Base-by-base conservation (phyloP, 768 basidiomycete species). In the Trametes cubensis region DNA sequence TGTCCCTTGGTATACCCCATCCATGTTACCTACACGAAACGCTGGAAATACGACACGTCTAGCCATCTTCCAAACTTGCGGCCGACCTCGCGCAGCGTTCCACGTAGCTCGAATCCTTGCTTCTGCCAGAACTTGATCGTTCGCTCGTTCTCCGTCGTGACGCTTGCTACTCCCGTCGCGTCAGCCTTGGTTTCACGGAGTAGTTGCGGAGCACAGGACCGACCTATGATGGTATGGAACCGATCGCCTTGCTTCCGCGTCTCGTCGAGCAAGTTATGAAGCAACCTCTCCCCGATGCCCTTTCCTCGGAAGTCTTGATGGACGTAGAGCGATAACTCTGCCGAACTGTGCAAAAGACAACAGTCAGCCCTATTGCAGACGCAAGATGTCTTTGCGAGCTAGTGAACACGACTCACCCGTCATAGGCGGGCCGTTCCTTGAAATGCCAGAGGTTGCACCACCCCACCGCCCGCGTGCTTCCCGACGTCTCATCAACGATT, bases 11-110 rank as follows among this genome's bases (percentile, higher is more conserved):
- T 56, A 21, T 30, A 18, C 39, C 25, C 39, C 26, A 15, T 20
- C 26, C 28, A 21, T 1, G 11, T 18, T 20, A 13, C 14, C 41
- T 55, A 59, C 39, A 64, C 25, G 25, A 52, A 51, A 3, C 60
- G 10, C 41, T 64, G 58, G 53, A 55, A 49, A 34, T 64, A 59
- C 40, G 58, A 40, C 23, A 64, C 62, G 40, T 64, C 62, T 42
- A 64, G 53, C 53, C 58, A 64, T 53, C 41, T 48, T 17, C 62
- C 62, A 20, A 64, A 64, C 58, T 64, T 64, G 40, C 46, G 39
- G 6, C 62, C 58, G 15, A 64, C 62, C 53, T 62, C 55, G 55
- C 42, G 50, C 13, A 62, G 44, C 47, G 61, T 62, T 25, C 61
- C 61, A 18, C 30, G 26, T 15, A 55, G 20, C 62, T 45, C 41